Base-by-base conservation (phyloP, 192 early-diverging fungal species). In the Cladochytrium replicatum region DNA sequence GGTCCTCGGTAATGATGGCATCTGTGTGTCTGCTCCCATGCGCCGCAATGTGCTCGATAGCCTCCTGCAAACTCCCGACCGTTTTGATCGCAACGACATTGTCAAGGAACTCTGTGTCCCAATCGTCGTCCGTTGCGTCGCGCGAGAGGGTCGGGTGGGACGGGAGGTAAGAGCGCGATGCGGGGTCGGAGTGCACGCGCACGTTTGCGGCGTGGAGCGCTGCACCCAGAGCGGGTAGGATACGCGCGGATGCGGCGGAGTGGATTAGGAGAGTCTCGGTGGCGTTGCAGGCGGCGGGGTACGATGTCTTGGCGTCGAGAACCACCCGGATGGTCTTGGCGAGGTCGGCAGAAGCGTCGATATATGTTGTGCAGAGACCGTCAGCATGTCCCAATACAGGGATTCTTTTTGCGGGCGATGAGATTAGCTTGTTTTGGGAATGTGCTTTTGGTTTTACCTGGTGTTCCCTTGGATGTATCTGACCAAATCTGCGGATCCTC, bases 351-450 rank as follows among this genome's bases (percentile, higher is more conserved):
- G 74, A 66, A 44, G 80, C 78, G 64, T 96, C 93, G 25, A 99
- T 57, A 61, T 79, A 99, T 3, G 87, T 78, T 4, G 89, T 83
- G 73, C 96, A 99, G 37, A 99, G 62, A 19, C 96, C 96, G 67
- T 99, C 96, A 26, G 96, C 96, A 57, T 99, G 96, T 37, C 96
- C 96, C 24, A 99, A 74, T n/a, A 99, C 96, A 23, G 96, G 96
- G 51, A 99, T 99, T 43, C 95, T 64, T 17, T 38, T 21, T 4
- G 19, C 4, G 25, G 19, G 13, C 11, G 24, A 48, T 8, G n/a
- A 37, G n/a, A 8, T 29, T 50, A 50, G n/a, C 6, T 31, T 31
- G 7, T 28, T 21, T 22, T 46, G 39, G 52, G 19, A n/a, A n/a
- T n/a, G n/a, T n/a, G n/a, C n/a, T n/a, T n/a, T n/a, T n/a, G n/a